Base-by-base conservation (phyloP, 2,329 filamentous ascomycete species). In the Trichoderma breve region DNA sequence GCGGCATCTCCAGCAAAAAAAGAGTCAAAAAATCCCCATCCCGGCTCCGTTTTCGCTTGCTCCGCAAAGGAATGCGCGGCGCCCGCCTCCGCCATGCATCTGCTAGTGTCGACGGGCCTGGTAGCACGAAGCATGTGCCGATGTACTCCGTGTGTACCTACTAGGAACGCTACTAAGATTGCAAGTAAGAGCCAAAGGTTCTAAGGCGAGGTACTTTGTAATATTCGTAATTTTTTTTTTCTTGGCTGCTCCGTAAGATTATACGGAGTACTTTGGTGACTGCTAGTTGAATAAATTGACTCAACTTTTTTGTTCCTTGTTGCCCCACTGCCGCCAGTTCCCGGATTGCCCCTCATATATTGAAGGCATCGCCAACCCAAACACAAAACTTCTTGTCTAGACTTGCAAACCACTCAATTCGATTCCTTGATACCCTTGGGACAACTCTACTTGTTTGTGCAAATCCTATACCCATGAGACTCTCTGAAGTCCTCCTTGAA, bases 361-460 rank as follows among this genome's bases (percentile, higher is more conserved):
- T 62, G 67, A 70, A 70, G 67, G 26, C 67, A 70, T 70, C 67
- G 57, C 67, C 67, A 70, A 18, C 57, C 39, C n/a, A 5, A 53
- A n/a, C 15, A n/a, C 39, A 24, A 15, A n/a, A 26, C 26, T 14
- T 5, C 34, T 7, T 21, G n/a, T 62, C 36, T 21, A 62, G n/a
- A 34, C 57, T 30, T 32, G 7, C 67, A 51, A 62, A 70, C 11
- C 39, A 62, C 28, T 36, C 67, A 69, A 61, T 69, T 34, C 26
- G 36, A 69, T n/a, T 34, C 7, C 28, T 69, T 18, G 36, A 61
- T 51, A 69, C n/a, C 55, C 55, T 43, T 21, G 12, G 14, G 26
- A 32, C 18, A 58, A 39, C 26, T 30, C 28, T n/a, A 64, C 34
- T 58, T 58, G 51, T 47, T n/a, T 24, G 65, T 61, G 24, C 55